Percentiles rank a stretch among this genome's conserved stretches.
Conservation (phyloP, 306 rosid species). For the Acacia melanoxylon region DNA sequence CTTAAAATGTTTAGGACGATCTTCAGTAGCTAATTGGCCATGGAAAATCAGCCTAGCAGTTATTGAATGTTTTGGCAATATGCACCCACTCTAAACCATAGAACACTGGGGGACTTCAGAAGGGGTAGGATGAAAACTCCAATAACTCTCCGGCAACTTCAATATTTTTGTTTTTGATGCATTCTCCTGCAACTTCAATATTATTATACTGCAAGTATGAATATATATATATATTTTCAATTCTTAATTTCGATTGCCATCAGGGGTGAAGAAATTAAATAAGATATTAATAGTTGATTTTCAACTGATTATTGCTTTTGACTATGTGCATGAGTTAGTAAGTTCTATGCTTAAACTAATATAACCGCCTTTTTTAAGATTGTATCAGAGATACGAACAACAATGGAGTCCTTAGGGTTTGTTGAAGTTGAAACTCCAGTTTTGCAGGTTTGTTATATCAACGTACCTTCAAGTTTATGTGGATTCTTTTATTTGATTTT, state of each 20-base stretch:
- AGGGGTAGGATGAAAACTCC: not conserved
- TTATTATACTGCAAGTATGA: not conserved
- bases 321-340: constrained; percentile 7
- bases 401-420: constrained; percentile 88
- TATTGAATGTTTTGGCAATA: not conserved
- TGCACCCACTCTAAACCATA: not conserved
- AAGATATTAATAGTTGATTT: constrained; percentile 7
- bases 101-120: not conserved
- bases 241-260: not conserved
- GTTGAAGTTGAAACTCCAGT: constrained; percentile 98
- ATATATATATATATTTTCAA: too few relatives aligned
- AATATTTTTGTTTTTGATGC: not conserved
- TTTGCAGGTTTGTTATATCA: constrained; percentile 72
- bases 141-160: not conserved
- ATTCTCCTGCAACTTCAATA: not conserved
- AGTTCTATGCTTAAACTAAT: not conserved
- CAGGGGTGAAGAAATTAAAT: not conserved
- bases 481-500: constrained; percentile 24
- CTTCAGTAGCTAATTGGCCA: not conserved
- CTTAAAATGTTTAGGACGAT: not conserved
- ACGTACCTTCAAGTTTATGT: constrained; percentile 9
- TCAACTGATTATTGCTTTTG: not conserved
- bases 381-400: constrained; percentile 80
- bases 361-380: constrained; percentile 48
- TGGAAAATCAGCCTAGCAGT: not conserved